Base-by-base conservation (phyloP, 129 eudicot species). In the Smallanthus sonchifolius region DNA sequence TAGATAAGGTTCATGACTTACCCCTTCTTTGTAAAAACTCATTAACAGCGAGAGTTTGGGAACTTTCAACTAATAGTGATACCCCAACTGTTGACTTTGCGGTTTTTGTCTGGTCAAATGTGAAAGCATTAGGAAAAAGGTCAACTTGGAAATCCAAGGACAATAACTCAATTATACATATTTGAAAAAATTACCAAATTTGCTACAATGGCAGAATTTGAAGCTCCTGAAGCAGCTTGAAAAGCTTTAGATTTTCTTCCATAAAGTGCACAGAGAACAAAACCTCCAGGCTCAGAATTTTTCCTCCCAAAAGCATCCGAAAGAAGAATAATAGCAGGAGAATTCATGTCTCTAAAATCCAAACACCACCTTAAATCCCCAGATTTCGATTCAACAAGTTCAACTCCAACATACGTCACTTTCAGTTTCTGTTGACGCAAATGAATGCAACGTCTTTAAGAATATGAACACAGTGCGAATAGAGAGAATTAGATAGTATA, bases 161-260 rank as follows among this genome's bases (percentile, higher is more conserved):
- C 8, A 59, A 30, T 59, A 59, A 13, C 20, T 61, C 39, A 36
- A 13, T 9, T 43, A 24, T 38, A 34, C 38, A 44, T 67, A 75
- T n/a, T 69, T 15, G 30, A 32, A 20, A 15, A 39, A 6, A 75
- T 7, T 86, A 94, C 98, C 91, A 90, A 77, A 79, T 62, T 80
- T 63, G 91, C 79, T 75, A 94, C 55, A 32, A 94, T 86, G 32
- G 84, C 80, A 56, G 86, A 80, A 74, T 81, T 86, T 77, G 91
- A 83, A 64, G 90, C 87, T 85, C 96, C 97, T 42, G 97, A 80
- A 76, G 93, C 90, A 76, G 97, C 97, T 86, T 85, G 98, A 80
- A 94, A 94, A 73, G 98, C 97, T 87, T 94, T 94, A 9, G 96
- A 88, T 86, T 94, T 94, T 76, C 97, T 90, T 84, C 98, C 98